Conservation (phyloP, 805 yeast species). For the Candida peoriensis region DNA sequence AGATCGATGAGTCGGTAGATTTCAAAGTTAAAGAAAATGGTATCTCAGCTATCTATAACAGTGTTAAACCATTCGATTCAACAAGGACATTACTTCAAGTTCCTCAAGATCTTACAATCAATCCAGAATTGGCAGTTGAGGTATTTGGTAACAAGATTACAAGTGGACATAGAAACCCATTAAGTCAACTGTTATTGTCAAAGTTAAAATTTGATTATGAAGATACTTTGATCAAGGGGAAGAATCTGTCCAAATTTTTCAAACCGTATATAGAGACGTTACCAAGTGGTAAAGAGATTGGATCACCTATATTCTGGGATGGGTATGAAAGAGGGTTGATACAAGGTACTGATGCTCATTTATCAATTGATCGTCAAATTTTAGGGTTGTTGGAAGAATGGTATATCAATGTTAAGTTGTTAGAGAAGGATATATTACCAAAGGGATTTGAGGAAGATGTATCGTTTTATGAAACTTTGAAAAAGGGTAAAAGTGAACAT, state of each 20-base stretch:
- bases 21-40: conserved; percentile 32
- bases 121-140: conserved; percentile 29
- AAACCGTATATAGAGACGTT: conserved; percentile 43
- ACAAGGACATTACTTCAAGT: conserved; percentile 29
- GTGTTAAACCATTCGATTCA: conserved; percentile 6
- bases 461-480: conserved; percentile 24
- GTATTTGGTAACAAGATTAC: conserved; percentile 20
- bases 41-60: conserved; percentile 26
- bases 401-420: conserved; percentile 29
- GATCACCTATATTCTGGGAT: conserved; percentile 68
- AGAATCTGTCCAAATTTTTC: conserved; percentile 20
- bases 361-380: conserved; percentile 44
- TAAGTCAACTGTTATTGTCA: conserved; percentile 33
- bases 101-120: conserved; percentile 34
- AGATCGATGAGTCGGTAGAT: conserved; percentile 28
- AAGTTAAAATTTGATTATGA: conserved; percentile 35
- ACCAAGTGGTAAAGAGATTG: conserved; percentile 39
- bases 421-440: conserved; percentile 15
- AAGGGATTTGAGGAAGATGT: conserved; percentile 20
- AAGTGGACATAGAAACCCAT: conserved; percentile 11
- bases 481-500: conserved; percentile 19
- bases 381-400: conserved; percentile 54
- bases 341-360: conserved; percentile 66
- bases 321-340: conserved; percentile 44
- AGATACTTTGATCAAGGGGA: conserved; percentile 5